Conservation (phyloP, 2,329 filamentous ascomycete genomes). For the Fusarium buxicola region DNA sequence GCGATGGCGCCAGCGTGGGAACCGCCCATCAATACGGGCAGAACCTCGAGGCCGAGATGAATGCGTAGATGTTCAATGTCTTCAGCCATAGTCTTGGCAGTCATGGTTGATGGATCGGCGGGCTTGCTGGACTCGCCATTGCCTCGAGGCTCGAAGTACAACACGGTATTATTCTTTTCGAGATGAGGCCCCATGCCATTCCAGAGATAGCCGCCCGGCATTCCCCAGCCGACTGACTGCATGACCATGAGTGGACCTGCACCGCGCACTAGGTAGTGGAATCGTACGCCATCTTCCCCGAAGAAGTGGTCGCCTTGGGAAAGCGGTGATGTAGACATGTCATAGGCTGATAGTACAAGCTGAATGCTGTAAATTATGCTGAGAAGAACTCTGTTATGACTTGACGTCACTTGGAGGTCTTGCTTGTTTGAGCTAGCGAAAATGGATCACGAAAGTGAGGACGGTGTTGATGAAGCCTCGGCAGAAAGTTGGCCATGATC, state of each 20-base stretch:
- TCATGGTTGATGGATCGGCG: constrained; percentile 6
- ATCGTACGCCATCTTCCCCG: constrained; percentile 2
- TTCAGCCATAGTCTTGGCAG: constrained; percentile 11
- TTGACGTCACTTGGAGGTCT: too few species aligned
- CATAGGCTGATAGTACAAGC: too few species aligned
- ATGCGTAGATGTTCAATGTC: constrained; percentile 7
- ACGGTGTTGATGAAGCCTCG: too few species aligned
- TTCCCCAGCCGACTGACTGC: constrained; percentile 9
- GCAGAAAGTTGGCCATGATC: too few species aligned
- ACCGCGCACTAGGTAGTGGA: constrained; percentile 12
- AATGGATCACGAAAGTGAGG: too few species aligned
- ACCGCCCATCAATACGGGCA: background rate
- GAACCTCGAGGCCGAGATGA: background rate
- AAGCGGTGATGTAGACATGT: background rate
- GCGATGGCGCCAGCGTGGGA: background rate
- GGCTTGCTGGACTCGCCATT: constrained; percentile 9
- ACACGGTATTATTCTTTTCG: constrained; percentile 1
- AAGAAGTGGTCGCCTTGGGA: constrained; percentile 13
- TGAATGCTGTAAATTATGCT: too few species aligned
- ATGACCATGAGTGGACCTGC: constrained; percentile 2
- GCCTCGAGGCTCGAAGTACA: constrained; percentile 15
- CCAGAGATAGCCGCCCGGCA: constrained; percentile 9
- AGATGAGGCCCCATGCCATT: constrained; percentile 10
- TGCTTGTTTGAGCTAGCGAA: too few species aligned
- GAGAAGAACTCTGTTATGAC: too few species aligned